These are phyloP conservation scores for Lactarius vividus DNA, from an alignment of 768 basidiomycete species.

Conservation along the genomic window DNA sequence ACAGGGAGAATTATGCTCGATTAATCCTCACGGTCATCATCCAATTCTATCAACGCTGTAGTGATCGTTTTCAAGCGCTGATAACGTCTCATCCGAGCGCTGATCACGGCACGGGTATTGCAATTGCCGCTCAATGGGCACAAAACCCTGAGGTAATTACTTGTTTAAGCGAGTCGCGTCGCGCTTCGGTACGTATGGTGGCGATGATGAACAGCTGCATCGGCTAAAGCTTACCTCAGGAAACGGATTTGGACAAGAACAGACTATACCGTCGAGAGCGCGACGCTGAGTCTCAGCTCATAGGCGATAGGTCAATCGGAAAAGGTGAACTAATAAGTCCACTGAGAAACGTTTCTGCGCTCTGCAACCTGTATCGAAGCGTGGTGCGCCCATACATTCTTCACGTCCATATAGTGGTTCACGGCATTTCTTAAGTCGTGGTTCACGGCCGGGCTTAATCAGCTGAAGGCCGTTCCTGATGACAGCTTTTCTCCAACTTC, in stretches of 20 bases:
- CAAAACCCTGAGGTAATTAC: constrained; percentile 76
- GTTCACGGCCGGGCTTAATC: constrained; percentile 73
- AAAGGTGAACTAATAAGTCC: constrained; percentile 70
- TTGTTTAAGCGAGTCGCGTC: constrained; percentile 66
- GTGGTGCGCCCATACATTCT: constrained; percentile 54
- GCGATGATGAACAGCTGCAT: constrained; percentile 1
- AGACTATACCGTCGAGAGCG: constrained; percentile 76
- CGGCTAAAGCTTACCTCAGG: constrained; percentile 34
- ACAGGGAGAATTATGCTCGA: constrained; percentile 91
- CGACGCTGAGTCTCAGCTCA: constrained; percentile 67
- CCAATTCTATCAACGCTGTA: constrained; percentile 94
- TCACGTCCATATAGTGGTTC: constrained; percentile 9
- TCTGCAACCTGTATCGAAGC: constrained; percentile 82
- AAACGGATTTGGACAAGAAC: constrained; percentile 40
- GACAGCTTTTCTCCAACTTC: constrained; percentile 52
- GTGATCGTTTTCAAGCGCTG: constrained; percentile 78
- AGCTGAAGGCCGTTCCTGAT: constrained; percentile 61
- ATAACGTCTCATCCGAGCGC: constrained; percentile 43
- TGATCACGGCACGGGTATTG: constrained; percentile 46
- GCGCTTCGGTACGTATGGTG: constrained; percentile 44
- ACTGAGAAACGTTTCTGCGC: constrained; percentile 63
- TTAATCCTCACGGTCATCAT: constrained; percentile 91
- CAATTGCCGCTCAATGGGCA: constrained; percentile 78
- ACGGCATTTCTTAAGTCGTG: constrained; percentile 54
- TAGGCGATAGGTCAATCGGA: constrained; percentile 52